Evolutionary conservation across 805 yeast genomes (phyloP).

Genomic region (Kuraishia piskuri): DNA sequence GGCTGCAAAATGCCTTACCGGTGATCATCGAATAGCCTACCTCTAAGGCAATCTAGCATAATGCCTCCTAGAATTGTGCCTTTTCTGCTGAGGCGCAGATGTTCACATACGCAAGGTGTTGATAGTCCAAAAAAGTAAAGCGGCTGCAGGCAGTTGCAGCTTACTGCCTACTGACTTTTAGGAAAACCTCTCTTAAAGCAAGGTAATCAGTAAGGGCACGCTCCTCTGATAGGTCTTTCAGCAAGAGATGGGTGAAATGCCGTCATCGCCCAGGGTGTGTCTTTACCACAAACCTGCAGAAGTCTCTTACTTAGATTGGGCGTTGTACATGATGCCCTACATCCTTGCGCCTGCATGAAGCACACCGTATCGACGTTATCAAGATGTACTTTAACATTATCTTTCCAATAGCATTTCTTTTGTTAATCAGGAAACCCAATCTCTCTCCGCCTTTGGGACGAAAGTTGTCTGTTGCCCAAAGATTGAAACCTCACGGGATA

Average conservation of each 20-base stretch:
- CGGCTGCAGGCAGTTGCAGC: background rate
- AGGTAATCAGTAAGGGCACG: background rate
- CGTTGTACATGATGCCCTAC: background rate
- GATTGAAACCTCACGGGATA: background rate
- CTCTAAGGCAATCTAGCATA: background rate
- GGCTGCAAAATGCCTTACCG: background rate
- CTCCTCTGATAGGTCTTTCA: background rate
- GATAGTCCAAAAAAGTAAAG: background rate
- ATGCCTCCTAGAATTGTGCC: background rate
- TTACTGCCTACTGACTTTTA: background rate
- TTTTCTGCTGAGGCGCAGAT: background rate
- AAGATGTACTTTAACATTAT: background rate
- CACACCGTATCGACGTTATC: background rate
- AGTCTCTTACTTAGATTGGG: background rate
- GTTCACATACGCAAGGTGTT: background rate
- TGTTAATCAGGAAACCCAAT: background rate
- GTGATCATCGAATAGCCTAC: background rate
- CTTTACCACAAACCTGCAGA: background rate
- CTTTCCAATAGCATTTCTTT: background rate
- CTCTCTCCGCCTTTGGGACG: background rate
- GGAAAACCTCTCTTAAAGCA: background rate
- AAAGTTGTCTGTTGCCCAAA: background rate
- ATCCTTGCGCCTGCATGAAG: background rate
- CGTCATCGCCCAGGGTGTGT: background rate
- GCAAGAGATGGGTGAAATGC: background rate